These are phyloP conservation scores for Cinnamomum chago DNA, from an alignment of 164 flowering plant genomes.

Conservation along the genomic window DNA sequence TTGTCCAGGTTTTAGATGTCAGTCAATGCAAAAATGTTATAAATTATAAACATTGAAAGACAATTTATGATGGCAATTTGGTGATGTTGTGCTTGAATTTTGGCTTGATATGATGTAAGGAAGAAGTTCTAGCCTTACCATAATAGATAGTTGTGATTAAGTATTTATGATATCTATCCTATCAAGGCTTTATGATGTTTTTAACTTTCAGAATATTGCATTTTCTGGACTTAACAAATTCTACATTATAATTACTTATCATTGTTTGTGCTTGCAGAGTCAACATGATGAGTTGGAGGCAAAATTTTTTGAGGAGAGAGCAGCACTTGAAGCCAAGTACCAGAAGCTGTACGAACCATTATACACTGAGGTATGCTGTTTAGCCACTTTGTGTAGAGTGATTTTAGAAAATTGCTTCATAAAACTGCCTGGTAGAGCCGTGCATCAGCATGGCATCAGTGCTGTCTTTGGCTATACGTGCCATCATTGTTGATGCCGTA, in stretches of 20 bases:
- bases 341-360: conserved; percentile 29
- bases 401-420: neutral
- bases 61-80: too few relatives aligned
- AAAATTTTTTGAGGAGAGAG: conserved; percentile 32
- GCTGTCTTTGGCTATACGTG: neutral
- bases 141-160: too few relatives aligned
- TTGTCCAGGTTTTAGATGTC: too few relatives aligned
- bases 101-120: too few relatives aligned
- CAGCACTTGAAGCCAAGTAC: conserved; percentile 29
- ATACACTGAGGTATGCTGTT: conserved; percentile 16
- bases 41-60: too few relatives aligned
- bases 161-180: neutral
- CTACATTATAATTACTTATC: neutral
- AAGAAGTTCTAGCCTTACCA: too few relatives aligned
- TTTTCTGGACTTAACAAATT: too few relatives aligned
- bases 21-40: too few relatives aligned
- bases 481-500: too few relatives aligned
- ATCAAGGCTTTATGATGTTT: too few relatives aligned
- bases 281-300: conserved; percentile 30
- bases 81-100: too few relatives aligned
- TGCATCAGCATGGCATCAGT: neutral
- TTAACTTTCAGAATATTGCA: too few relatives aligned
- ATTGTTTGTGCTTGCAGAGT: conserved; percentile 11
- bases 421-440: neutral
- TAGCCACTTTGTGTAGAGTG: neutral